Conservation (phyloP, 129 eudicot species). For the Saposhnikovia divaricata region DNA sequence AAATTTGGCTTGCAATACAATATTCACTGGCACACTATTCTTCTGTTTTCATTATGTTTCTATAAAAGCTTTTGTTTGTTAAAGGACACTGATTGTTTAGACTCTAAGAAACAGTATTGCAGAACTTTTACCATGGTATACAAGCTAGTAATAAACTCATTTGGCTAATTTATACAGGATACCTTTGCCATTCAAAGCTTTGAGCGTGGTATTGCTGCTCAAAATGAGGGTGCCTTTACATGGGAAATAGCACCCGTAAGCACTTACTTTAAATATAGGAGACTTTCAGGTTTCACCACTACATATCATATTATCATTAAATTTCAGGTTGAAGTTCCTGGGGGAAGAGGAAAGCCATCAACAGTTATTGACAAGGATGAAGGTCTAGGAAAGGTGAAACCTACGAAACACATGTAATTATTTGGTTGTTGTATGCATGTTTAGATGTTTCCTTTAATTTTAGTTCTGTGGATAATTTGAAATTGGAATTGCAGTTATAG, state of each 20-base stretch:
- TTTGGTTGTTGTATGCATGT: neutral
- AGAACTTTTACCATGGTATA: neutral
- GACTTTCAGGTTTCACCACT: constrained; percentile 12
- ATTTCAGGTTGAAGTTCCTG: constrained; percentile 92
- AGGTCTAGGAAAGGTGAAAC: constrained; percentile 79
- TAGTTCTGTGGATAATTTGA: neutral
- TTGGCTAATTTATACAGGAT: constrained; percentile 44
- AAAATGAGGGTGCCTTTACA: constrained; percentile 71
- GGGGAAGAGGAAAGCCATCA: constrained; percentile 95
- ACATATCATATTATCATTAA: constrained; percentile 11
- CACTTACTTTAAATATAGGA: constrained; percentile 12
- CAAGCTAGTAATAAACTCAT: neutral
- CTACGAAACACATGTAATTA: neutral
- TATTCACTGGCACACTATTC: neutral
- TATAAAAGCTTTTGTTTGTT: neutral
- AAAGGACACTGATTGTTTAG: neutral
- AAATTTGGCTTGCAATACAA: neutral
- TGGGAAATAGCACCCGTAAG: constrained; percentile 99
- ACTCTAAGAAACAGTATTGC: neutral
- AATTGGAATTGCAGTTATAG: neutral
- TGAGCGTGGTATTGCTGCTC: constrained; percentile 96
- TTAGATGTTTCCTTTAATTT: neutral
- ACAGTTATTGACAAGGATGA: constrained; percentile 91
- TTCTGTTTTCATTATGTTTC: neutral
- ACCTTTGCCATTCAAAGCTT: constrained; percentile 89